Evolutionary conservation across 345 rosid genomes (phyloP).

Genomic region (Gossypium raimondii): DNA sequence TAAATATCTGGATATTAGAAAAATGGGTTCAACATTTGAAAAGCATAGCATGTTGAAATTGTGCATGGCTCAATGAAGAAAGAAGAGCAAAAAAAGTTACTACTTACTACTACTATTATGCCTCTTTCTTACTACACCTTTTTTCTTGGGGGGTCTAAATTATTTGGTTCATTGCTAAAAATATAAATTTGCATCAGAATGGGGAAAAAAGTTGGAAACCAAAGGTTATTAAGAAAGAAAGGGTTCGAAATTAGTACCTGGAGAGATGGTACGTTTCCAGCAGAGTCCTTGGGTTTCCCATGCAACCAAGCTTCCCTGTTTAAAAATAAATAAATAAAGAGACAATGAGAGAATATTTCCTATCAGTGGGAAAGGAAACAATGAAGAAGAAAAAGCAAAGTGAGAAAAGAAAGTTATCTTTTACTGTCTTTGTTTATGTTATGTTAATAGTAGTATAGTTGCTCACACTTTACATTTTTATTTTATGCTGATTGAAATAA

Average conservation of each 20-base stretch:
- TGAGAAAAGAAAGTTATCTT: slow-evolving; percentile 34
- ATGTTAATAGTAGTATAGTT: slow-evolving; percentile 1
- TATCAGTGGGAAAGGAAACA: slow-evolving; percentile 47
- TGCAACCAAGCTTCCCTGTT: slow-evolving; percentile 95
- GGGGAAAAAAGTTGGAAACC: background rate
- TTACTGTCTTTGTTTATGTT: slow-evolving; percentile 34
- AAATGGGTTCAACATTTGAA: background rate
- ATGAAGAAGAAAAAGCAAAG: slow-evolving; percentile 46
- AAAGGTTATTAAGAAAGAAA: slow-evolving; percentile 19
- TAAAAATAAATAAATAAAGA: slow-evolving; percentile 27
- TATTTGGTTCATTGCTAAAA: background rate
- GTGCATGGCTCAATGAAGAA: slow-evolving; percentile 26
- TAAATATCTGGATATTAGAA: background rate
- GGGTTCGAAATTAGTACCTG: slow-evolving; percentile 48
- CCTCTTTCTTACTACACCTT: slow-evolving; percentile 15
- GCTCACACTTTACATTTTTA: slow-evolving; percentile 23
- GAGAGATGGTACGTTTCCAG: slow-evolving; percentile 52
- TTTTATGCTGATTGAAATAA: slow-evolving; percentile 26
- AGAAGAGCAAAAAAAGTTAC: slow-evolving; percentile 20
- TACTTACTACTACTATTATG: slow-evolving; percentile 3
- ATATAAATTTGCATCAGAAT: background rate
- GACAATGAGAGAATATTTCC: slow-evolving; percentile 36
- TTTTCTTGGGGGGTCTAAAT: background rate
- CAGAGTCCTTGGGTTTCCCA: slow-evolving; percentile 63
- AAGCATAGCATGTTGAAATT: slow-evolving; percentile 2